Conservation (phyloP, 1,139 yeast genomes). For the Hanseniaspora uvarum region DNA sequence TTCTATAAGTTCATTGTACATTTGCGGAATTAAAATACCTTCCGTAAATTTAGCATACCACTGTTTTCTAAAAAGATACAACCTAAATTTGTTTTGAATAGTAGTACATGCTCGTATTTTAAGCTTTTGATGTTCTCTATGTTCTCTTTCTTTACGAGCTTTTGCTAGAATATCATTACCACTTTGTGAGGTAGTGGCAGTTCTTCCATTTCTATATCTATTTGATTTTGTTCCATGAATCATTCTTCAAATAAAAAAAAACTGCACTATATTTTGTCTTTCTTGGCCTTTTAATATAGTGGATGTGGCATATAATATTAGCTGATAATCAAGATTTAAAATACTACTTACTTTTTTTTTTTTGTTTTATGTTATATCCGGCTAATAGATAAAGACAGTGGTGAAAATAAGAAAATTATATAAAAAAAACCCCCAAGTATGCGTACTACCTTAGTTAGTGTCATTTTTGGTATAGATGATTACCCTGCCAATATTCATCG, state of each 20-base stretch:
- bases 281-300: neutral
- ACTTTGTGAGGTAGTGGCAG: neutral
- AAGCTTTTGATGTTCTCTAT: neutral
- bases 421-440: no score
- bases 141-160: constrained; percentile 11
- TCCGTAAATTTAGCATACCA: neutral
- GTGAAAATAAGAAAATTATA: no score
- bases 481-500: no score
- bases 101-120: neutral
- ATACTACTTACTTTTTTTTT: no score
- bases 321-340: neutral
- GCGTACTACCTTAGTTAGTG: no score
- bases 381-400: neutral
- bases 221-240: neutral
- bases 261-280: neutral
- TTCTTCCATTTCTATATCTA: neutral
- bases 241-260: neutral
- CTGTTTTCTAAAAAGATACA: neutral
- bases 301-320: neutral
- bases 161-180: constrained; percentile 4
- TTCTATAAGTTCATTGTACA: neutral
- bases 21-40: neutral
- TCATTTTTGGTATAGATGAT: no score
- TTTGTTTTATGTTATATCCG: neutral
- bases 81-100: neutral